Percentiles rank a stretch among this genome's conserved stretches.
Evolutionary conservation across 176 grass and related monocot species (phyloP).

Genomic region (Alopecurus myosuroides): DNA sequence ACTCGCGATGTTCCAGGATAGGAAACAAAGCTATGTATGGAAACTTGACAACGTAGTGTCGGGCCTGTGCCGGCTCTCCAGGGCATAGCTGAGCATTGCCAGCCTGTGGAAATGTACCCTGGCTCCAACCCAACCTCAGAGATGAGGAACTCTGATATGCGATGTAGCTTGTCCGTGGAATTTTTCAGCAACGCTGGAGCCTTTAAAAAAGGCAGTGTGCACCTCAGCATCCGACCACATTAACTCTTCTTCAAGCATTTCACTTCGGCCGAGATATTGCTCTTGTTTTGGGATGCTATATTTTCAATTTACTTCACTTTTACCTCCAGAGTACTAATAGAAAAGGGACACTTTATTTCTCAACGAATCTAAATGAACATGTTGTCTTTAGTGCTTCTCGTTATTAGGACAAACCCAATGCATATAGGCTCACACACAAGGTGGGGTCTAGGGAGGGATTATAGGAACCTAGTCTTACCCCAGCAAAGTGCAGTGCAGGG

Average conservation of each 20-base stretch:
- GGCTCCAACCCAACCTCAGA: neutral
- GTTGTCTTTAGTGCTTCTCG: neutral
- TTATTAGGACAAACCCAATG: no score
- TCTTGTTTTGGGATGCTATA: neutral
- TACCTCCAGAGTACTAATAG: neutral
- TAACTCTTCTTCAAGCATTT: neutral
- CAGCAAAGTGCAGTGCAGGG: no score
- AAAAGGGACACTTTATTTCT: no score
- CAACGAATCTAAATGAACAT: neutral
- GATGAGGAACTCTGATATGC: neutral
- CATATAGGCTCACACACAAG: no score
- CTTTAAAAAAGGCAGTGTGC: neutral
- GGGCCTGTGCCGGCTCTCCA: neutral
- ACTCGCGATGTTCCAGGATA: neutral
- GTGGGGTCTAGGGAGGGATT: no score
- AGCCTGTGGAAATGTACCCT: neutral
- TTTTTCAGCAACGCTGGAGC: neutral
- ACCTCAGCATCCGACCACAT: neutral
- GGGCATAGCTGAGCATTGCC: neutral
- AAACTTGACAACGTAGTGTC: neutral
- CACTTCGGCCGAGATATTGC: neutral
- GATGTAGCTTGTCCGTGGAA: neutral
- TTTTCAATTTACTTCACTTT: neutral
- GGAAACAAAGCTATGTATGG: neutral
- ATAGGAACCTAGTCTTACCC: no score